Evolutionary conservation across 1,284 basidiomycete genomes (phyloP), one percentile per base, ranked within the genome.

Genomic region (Ceratobasidium sp.): DNA sequence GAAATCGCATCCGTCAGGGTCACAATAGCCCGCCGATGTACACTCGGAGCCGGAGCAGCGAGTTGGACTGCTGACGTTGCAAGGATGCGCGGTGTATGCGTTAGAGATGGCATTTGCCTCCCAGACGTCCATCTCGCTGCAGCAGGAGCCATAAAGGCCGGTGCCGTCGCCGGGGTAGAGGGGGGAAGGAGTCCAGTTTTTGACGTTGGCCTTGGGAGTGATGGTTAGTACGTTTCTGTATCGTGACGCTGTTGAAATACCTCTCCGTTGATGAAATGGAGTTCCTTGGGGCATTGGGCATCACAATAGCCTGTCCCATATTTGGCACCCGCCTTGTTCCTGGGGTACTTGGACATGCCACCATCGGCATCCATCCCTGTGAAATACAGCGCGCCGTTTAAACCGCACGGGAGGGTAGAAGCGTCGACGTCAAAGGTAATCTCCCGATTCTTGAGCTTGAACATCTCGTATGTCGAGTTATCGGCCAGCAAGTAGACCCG

Each of bases 241-340:
- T 69, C 34, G 60, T 35, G 15, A 68, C 12, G 43, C 10, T 3
- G 8, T 1, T 15, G 1, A 35, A 4, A 43, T 73, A 81, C 80
- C 79, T 82, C 79, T 72, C 76, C 74, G 73, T 83, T 83, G 75
- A 84, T 72, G 81, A 85, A 85, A 75, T 86, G 84, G 69, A 40
- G 71, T 74, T 55, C 69, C 79, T 81, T 77, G 2, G 85, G 84
- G 79, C 83, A 86, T 75, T 86, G 84, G 10, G 85, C 80, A 75
- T 85, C 84, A 74, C 84, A 86, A 77, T 85, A 85, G 6, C 84
- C 84, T 50, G 84, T 85, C 68, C 84, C 84, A 76, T 83, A 85
- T 74, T 81, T 82, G 71, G 84, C 83, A 73, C 84, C 85, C 62
- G 84, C 84, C 79, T 82, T 84, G 81, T 87, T 87, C 74, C 73